phyloP scores from a whole-genome alignment of 139 green algal species.

The Axilococcus clingmanii region DNA sequence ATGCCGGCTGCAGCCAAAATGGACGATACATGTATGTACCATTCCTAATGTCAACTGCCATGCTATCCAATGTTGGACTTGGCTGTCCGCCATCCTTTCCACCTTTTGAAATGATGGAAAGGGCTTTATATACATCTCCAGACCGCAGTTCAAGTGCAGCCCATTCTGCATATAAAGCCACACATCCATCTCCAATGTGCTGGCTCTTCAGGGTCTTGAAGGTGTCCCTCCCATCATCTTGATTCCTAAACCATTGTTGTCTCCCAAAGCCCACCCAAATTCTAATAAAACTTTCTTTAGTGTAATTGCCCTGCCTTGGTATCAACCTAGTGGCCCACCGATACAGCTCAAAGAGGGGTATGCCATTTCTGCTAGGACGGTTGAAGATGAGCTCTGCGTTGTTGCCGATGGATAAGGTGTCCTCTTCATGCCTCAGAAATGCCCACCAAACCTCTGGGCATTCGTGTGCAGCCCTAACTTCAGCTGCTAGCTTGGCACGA shows the following conservation, averaged over 20 bases:
- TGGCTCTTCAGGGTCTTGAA: conserved; percentile 79
- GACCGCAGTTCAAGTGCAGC: conserved; percentile 50
- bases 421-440: conserved; percentile 45
- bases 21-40: not conserved
- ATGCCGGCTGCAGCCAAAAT: not conserved
- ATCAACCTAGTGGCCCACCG: conserved; percentile 56
- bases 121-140: conserved; percentile 45
- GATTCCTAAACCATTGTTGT: conserved; percentile 54
- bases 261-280: conserved; percentile 70
- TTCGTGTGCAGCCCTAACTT: too few relatives aligned
- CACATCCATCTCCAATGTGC: conserved; percentile 42
- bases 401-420: not conserved
- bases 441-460: conserved; percentile 46
- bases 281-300: conserved; percentile 47
- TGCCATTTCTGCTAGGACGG: not conserved
- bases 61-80: not conserved
- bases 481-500: too few relatives aligned
- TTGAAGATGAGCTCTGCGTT: not conserved
- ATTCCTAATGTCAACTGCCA: not conserved
- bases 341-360: conserved; percentile 56
- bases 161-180: conserved; percentile 66
- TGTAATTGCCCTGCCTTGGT: conserved; percentile 40
- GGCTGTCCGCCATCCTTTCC: not conserved
- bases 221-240: conserved; percentile 74
- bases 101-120: conserved; percentile 49